A percentile compares a stretch with the other conserved stretches of the same genome.
These are phyloP conservation scores for Amphichorda felina DNA, from an alignment of 2,329 filamentous ascomycete species.

Conservation along the genomic window DNA sequence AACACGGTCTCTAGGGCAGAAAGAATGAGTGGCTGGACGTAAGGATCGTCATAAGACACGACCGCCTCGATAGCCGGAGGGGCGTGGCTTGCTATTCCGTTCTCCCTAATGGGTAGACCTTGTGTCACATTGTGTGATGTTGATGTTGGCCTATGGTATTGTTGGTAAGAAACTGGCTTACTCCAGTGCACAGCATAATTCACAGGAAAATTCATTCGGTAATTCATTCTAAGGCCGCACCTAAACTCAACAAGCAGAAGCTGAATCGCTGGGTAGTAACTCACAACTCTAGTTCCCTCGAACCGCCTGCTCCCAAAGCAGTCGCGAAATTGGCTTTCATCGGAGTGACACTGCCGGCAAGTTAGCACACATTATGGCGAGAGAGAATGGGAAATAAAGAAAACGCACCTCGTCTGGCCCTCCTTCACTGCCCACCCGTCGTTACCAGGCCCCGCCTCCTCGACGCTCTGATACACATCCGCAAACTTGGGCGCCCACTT, in stretches of 20 bases:
- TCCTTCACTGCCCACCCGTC: slow-evolving; percentile 91
- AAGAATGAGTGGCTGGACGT: slow-evolving; percentile 79
- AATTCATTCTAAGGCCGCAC: not conserved
- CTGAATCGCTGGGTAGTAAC: slow-evolving; percentile 25
- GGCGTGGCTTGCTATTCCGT: not conserved
- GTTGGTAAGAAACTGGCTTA: slow-evolving; percentile 24
- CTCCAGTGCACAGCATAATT: slow-evolving; percentile 13
- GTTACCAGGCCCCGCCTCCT: slow-evolving; percentile 65
- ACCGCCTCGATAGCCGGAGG: slow-evolving; percentile 43
- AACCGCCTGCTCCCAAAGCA: slow-evolving; percentile 45
- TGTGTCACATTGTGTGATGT: not conserved
- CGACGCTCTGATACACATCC: slow-evolving; percentile 82
- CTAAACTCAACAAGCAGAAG: not conserved
- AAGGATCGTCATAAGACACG: slow-evolving; percentile 75
- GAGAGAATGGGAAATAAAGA: not conserved
- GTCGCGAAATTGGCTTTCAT: slow-evolving; percentile 91
- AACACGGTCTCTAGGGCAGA: slow-evolving; percentile 55
- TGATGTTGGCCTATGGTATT: slow-evolving; percentile 1
- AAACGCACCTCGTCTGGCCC: slow-evolving; percentile 65
- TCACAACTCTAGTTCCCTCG: slow-evolving; percentile 74
- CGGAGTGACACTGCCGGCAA: slow-evolving; percentile 60
- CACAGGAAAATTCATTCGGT: slow-evolving; percentile 11
- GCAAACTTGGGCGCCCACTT: slow-evolving; percentile 85
- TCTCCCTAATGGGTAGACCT: slow-evolving; percentile 1
- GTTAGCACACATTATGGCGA: not conserved